Evolutionary conservation across 2,329 filamentous ascomycete species (phyloP).

Genomic region (Alternaria brassicicola): DNA sequence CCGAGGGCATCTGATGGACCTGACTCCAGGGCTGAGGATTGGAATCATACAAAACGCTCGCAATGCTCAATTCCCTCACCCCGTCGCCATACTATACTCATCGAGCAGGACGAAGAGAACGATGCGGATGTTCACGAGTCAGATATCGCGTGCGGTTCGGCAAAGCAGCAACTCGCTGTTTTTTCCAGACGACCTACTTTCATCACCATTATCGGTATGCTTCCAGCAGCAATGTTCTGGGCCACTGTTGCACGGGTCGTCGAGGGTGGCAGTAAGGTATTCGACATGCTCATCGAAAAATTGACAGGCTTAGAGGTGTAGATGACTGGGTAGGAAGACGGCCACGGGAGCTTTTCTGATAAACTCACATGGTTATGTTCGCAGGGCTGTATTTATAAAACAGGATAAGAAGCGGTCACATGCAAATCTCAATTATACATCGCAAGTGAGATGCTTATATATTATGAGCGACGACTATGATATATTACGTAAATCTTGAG

Average conservation of each 20-base stretch:
- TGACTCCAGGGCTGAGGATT: not conserved
- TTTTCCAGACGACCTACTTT: slow-evolving; percentile 27
- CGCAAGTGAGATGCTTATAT: not conserved
- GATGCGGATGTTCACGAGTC: not conserved
- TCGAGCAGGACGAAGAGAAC: slow-evolving; percentile 5
- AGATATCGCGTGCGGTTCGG: not conserved
- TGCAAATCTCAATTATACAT: not conserved
- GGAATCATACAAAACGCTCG: not conserved
- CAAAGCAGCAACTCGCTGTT: slow-evolving; percentile 11
- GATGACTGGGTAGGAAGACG: not conserved
- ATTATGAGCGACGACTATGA: not conserved
- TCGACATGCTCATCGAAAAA: slow-evolving; percentile 16
- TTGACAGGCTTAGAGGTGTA: slow-evolving; percentile 7
- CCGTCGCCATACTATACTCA: not conserved
- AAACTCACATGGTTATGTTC: not conserved
- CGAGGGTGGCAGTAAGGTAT: slow-evolving; percentile 6
- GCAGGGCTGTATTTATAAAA: not conserved
- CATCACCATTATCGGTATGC: slow-evolving; percentile 32
- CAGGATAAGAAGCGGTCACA: not conserved
- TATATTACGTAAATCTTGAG: not conserved
- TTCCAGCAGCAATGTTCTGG: slow-evolving; percentile 38
- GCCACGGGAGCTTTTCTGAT: not conserved
- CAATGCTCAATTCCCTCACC: not conserved
- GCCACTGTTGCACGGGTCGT: slow-evolving; percentile 14
- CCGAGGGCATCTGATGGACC: not conserved